Evolutionary conservation across 768 basidiomycete genomes (phyloP), one percentile per base, ranked within the genome.

Genomic region (Rhizopogon salebrosus): DNA sequence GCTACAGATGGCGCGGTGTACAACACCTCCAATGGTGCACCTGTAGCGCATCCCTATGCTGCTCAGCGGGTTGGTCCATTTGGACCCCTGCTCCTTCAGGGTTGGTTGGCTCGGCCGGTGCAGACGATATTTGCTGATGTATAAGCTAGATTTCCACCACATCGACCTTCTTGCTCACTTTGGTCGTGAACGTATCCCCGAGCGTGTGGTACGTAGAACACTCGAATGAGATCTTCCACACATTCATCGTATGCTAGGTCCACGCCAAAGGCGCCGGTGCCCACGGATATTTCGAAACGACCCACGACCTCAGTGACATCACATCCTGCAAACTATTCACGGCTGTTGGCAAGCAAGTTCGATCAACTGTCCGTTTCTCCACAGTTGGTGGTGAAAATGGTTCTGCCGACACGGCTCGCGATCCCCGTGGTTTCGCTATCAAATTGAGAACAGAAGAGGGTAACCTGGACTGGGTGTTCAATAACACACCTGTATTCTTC

Each of bases 261-360:
- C 93, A 94, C 64, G 92, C 92, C 57, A 95, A 93, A 68, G 95
- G 89, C 52, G 88, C 87, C 50, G 92, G 90, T 58, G 94, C 92
- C 29, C 94, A 98, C 62, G 95, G 95, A 4, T 85, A 85, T 75
- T 97, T 98, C 71, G 84, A 92, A 72, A 79, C 91, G 59, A 95
- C 94, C 55, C 85, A 94, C 50, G 81, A 88, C 55, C 78, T 95
- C 64, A 82, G 82, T 53, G 93, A 95, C 61, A 74, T 93, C 62
- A 88, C 92, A 40, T 85, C 80, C 53, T 83, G 87, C 53, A 63
- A 74, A 29, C 70, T 92, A 57, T 80, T 95, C 70, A 78, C 75
- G 34, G 74, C 78, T 43, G 74, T 83, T 42, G 82, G 86, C 57
- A 82, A 83, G 72, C 75, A 87, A 71, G 84, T 85, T 49, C 82